Evolutionary conservation across 2,329 filamentous ascomycete genomes (phyloP), one percentile per base, ranked within the genome.

Genomic region (Aspergillaceae sp.): DNA sequence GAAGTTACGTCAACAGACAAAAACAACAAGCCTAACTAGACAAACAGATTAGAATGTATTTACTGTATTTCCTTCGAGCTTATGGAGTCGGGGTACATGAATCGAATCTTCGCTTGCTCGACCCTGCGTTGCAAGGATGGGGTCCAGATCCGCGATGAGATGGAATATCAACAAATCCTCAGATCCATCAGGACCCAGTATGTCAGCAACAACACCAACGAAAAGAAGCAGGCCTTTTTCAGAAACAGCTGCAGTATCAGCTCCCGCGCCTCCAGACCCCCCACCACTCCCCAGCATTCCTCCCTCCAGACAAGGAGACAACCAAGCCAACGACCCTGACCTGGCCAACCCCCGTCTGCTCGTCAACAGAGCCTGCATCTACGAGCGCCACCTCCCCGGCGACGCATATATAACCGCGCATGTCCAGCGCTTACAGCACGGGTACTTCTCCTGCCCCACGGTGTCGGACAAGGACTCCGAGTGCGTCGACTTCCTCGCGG

Each of bases 321-420:
- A n/a, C 45, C 26, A 29, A 19, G 40, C 8, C n/a, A 38, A 44
- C 9, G 67, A 70, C 50, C 64, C 58, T 9, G 70, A 70, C 45
- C 57, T 64, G 46, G 53, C 64, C 4, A 61, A 69, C 46, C 60
- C 64, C 29, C 63, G 64, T 26, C 53, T 68, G 29, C 56, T 62
- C 35, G 50, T 66, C 42, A 64, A 72, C 52, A 56, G 64, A 44
- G 61, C 66, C 56, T 73, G 73, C 47, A 67, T 76, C 36, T 76
- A 75, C 45, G 73, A 76, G 53, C 68, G 72, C 19, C 64, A 59
- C 26, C 64, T 76, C 9, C 72, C 72, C 0, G 72, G 73, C 3
- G 63, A 72, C 34, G 69, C 72, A 5, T 75, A 71, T 51, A 67
- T 75, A 43, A 74, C 73, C 0, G 73, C 72, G 0, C 71, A 76